These are phyloP conservation scores for Bocquillonia castaneifolia DNA, from an alignment of 441 rosid genomes.

Conservation along the genomic window DNA sequence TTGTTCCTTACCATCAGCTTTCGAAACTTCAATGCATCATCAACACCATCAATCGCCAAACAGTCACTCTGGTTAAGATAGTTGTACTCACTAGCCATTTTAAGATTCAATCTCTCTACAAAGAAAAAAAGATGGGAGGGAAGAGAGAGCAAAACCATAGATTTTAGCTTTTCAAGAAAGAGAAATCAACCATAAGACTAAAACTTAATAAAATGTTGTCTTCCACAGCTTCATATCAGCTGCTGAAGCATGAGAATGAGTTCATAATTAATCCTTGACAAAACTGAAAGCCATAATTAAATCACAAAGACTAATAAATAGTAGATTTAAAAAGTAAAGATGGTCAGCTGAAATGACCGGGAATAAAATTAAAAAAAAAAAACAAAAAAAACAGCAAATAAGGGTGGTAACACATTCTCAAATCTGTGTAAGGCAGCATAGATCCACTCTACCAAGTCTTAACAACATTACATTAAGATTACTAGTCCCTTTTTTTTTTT, in stretches of 20 bases:
- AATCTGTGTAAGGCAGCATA: slow-evolving; percentile 1
- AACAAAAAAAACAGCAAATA: background rate
- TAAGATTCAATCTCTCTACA: slow-evolving; percentile 79
- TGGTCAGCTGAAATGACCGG: background rate
- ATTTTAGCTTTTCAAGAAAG: slow-evolving; percentile 9
- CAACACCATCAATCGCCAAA: slow-evolving; percentile 64
- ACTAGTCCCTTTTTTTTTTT: background rate
- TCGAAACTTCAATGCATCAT: slow-evolving; percentile 65
- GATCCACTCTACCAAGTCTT: background rate
- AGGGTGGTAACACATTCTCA: background rate
- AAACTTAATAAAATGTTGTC: background rate
- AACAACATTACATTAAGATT: background rate
- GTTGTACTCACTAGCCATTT: slow-evolving; percentile 64
- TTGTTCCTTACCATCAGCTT: slow-evolving; percentile 58
- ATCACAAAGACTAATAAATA: background rate
- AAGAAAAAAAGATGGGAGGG: slow-evolving; percentile 14
- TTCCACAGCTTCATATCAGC: background rate
- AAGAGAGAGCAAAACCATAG: background rate
- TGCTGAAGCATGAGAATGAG: background rate
- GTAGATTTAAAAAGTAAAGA: slow-evolving; percentile 1
- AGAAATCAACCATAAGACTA: slow-evolving; percentile 3
- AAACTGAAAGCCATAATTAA: background rate
- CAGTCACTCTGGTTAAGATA: slow-evolving; percentile 88
- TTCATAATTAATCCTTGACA: background rate
- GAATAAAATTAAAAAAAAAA: too few relatives aligned